Percentiles rank a stretch among this genome's conserved stretches.
These are phyloP conservation scores for Tetradesmus lagerheimii DNA, from an alignment of 139 green algal species.

Conservation along the genomic window DNA sequence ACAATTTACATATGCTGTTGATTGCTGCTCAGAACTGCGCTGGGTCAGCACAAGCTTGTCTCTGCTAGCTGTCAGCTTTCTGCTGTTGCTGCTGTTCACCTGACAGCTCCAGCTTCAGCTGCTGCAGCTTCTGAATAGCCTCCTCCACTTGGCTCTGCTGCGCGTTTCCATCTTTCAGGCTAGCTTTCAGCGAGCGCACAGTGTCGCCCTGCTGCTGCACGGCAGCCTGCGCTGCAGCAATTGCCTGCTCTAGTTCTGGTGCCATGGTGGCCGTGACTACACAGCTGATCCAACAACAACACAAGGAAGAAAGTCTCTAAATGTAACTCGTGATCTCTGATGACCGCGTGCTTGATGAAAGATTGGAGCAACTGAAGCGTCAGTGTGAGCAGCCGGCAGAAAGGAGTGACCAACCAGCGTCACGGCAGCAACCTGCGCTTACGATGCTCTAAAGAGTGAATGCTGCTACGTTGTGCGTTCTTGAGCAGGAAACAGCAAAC, in stretches of 20 bases:
- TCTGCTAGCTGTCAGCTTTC: constrained; percentile 67
- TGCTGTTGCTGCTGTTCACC: neutral
- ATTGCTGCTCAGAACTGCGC: neutral
- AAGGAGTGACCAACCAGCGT: neutral
- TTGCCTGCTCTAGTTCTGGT: constrained; percentile 49
- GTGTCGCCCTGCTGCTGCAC: constrained; percentile 88
- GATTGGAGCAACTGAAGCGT: constrained; percentile 5
- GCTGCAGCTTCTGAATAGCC: constrained; percentile 88
- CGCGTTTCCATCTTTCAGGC: constrained; percentile 82
- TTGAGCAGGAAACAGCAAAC: neutral
- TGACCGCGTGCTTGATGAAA: neutral
- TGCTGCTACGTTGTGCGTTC: neutral
- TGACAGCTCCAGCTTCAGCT: constrained; percentile 89
- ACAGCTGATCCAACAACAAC: neutral
- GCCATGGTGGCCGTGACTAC: neutral
- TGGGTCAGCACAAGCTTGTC: constrained; percentile 38
- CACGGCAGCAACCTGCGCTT: no score
- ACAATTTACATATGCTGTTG: no score
- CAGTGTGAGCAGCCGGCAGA: neutral
- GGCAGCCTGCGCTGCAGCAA: constrained; percentile 75
- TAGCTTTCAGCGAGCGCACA: constrained; percentile 92
- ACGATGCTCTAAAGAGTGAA: neutral
- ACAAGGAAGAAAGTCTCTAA: neutral
- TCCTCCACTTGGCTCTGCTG: constrained; percentile 86
- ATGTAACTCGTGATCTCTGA: neutral